Evolutionary conservation across 108 stramenopile species (phyloP).

Genomic region (Hondaea fermentalgiana): DNA sequence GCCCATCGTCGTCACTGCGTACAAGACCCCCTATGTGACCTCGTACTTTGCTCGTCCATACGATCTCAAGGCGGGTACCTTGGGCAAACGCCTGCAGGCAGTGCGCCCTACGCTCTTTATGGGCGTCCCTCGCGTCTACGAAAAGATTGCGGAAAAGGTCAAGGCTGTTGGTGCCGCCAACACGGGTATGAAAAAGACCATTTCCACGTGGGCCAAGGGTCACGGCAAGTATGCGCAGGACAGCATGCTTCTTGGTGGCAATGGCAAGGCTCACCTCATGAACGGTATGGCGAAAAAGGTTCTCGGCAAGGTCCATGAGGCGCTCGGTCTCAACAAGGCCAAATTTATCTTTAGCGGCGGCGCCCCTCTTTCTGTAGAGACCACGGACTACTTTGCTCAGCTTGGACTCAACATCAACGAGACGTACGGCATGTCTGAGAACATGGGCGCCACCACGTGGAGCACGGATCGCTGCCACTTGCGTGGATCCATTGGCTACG

Average conservation of each 20-base stretch:
- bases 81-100: constrained; percentile 48
- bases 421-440: constrained; percentile 68
- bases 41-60: constrained; percentile 65
- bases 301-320: constrained; percentile 39
- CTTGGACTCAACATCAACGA: constrained; percentile 61
- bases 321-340: constrained; percentile 56
- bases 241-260: background rate
- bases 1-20: constrained; percentile 45
- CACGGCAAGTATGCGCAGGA: constrained; percentile 29
- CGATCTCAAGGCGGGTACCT: constrained; percentile 58
- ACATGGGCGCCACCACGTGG: constrained; percentile 54
- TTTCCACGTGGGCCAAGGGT: constrained; percentile 64
- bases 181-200: constrained; percentile 52
- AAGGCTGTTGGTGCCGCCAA: constrained; percentile 47
- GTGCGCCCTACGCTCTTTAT: constrained; percentile 67
- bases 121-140: constrained; percentile 73
- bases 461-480: constrained; percentile 23
- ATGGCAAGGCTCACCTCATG: background rate
- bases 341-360: constrained; percentile 46
- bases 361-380: constrained; percentile 58
- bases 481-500: constrained; percentile 7
- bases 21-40: background rate
- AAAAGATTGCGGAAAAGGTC: constrained; percentile 72
- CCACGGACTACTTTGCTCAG: constrained; percentile 58
- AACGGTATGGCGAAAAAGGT: constrained; percentile 34